A percentile compares a stretch with the other conserved stretches of the same genome.
Evolutionary conservation across 176 grass and related monocot species (phyloP).

Genomic region (barley (Hordeum vulgare)): MorexV3_pseudomolecules_assembly NC_058520.1:602979942-602980441

Average conservation of each 20-base stretch:
- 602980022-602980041: slow-evolving; percentile 80
- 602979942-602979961: background rate
- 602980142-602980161: background rate
- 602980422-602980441: background rate
- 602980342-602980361: slow-evolving; percentile 60
- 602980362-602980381: slow-evolving; percentile 71
- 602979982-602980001: slow-evolving; percentile 25
- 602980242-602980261: background rate
- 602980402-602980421: slow-evolving; percentile 21
- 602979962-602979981: slow-evolving; percentile 9
- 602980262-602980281: background rate
- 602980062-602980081: slow-evolving; percentile 76
- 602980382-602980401: slow-evolving; percentile 88
- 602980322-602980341: slow-evolving; percentile 57
- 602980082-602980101: background rate
- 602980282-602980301: slow-evolving; percentile 92
- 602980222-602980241: slow-evolving; percentile 3
- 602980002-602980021: slow-evolving; percentile 86
- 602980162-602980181: background rate
- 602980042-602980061: slow-evolving; percentile 95
- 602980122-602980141: background rate
- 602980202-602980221: background rate
- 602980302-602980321: slow-evolving; percentile 82
- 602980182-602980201: background rate
- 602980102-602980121: slow-evolving; percentile 1